Evolutionary conservation across 768 basidiomycete genomes (phyloP).

Genomic region (Psilocybe cyanescens): DNA sequence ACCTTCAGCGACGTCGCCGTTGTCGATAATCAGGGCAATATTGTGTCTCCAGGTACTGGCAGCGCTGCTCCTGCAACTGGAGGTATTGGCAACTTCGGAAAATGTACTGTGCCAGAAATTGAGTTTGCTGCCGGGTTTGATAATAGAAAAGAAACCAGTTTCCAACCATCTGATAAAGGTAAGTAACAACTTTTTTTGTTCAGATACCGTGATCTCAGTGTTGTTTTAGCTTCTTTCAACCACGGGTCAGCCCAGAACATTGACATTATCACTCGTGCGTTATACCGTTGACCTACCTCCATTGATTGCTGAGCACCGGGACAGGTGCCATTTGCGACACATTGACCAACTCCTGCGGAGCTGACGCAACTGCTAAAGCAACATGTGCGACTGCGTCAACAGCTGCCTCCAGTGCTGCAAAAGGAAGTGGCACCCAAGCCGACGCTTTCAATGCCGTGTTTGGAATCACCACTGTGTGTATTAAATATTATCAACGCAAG

Average conservation of each 20-base stretch:
- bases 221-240: conserved; percentile 43
- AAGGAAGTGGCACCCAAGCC: conserved; percentile 55
- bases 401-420: conserved; percentile 44
- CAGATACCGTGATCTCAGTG: not conserved
- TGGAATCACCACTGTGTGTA: conserved; percentile 48
- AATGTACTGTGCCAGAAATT: conserved; percentile 57
- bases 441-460: conserved; percentile 67
- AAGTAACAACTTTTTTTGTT: conserved; percentile 9
- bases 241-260: conserved; percentile 67
- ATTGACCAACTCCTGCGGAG: conserved; percentile 55
- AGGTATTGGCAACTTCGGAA: conserved; percentile 49
- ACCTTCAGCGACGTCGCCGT: conserved; percentile 41
- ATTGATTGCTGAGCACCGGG: not conserved
- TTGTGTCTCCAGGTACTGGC: conserved; percentile 31
- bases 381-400: conserved; percentile 46
- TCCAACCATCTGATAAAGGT: conserved; percentile 54
- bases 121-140: conserved; percentile 61
- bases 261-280: conserved; percentile 56
- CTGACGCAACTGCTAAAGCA: conserved; percentile 53
- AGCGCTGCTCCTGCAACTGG: conserved; percentile 17
- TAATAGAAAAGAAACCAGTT: conserved; percentile 54
- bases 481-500: not conserved
- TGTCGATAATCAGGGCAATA: conserved; percentile 39
- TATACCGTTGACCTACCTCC: not conserved
- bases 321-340: conserved; percentile 57